Evolutionary conservation across 306 rosid genomes (phyloP), one percentile per base, ranked within the genome.

Genomic region (Senna tora): DNA sequence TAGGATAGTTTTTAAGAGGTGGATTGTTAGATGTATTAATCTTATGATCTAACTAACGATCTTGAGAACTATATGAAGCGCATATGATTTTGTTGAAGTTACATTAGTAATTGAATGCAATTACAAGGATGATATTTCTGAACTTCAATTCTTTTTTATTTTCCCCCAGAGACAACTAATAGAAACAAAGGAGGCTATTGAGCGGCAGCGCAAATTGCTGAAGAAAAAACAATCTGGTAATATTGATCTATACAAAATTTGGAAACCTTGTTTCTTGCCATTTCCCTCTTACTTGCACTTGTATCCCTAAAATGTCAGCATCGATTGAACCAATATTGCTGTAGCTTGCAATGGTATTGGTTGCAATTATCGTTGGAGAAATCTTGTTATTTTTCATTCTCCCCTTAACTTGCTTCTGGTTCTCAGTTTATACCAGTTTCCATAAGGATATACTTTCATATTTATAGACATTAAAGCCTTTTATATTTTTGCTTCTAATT

Each of bases 171-270:
- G 69, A 77, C 99, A 95, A 81, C 81, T 95, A 47, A 51, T 92
- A 39, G 99, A 95, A 83, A 85, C 90, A 16, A 92, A 87, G 84
- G 99, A 95, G 81, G 93, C 96, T 38, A 82, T 95, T 51, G 97
- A 92, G 71, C 86, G 99, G 63, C 97, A 89, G 71, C 95, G 99
- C 72, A 95, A 95, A 71, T 87, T 72, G n/a, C 81, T 92, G 59
- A 95, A 95, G 90, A 92, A 92, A 87, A 87, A 87, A 71, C 97
- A 88, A 69, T 64, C 88, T 39, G 97, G 99, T 90, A 85, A 75
- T 38, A 7, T 78, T 47, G 14, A 25, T 28, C 41, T 0, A 34
- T 65, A 5, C 17, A 53, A 50, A 50, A 12, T 43, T 43, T 33
- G 13, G 30, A 43, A 54, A 12, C 7, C 57, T 34, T 14, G 12